Base-by-base conservation (phyloP, 116 monocot species). In the Thalassia testudinum region DNA sequence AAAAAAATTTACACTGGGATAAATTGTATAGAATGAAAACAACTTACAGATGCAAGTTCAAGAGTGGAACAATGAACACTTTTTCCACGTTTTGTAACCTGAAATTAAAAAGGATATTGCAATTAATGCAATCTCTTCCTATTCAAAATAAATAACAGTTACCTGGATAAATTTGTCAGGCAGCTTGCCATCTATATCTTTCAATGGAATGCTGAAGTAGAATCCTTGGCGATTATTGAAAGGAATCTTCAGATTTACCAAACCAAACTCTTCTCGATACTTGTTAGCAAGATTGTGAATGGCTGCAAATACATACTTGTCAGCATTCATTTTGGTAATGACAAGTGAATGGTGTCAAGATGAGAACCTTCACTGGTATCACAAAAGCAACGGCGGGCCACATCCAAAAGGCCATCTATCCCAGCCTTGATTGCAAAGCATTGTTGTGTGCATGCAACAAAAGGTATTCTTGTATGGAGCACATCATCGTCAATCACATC, bases 371-470 rank as follows among this genome's bases (percentile, higher is more conserved):
- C 86, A 57, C 90, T 99, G 12, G 99, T 99, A 60, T 90, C 90
- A 80, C 86, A 99, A 63, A 90, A 99, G n/a, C 73, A 78, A 40
- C 79, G 77, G 5, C 99, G 60, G 30, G 99, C 86, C 57, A 99
- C 73, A 78, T 99, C 99, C 66, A 99, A 74, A 62, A 82, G 76
- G 7, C 83, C 85, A 75, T 99, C 90, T 19, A 86, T 75, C 54
- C 86, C 90, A 60, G 86, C 61, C 60, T 90, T 99, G 24, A 99
- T 66, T 65, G 99, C 99, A 82, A 99, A 99, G 68, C 99, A 99
- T 27, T 90, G 90, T 71, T 99, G 90, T 28, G 90, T 99, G 54
- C 77, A 78, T 21, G 90, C 67, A 72, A 90, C 72, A 99, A 99
- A 99, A 62, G 99, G 78, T 59, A 75, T 77, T 64, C 82, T 77